phyloP scores from a whole-genome alignment of 352 stramenopile species.

The Pythium rhizo-oryzae region DNA sequence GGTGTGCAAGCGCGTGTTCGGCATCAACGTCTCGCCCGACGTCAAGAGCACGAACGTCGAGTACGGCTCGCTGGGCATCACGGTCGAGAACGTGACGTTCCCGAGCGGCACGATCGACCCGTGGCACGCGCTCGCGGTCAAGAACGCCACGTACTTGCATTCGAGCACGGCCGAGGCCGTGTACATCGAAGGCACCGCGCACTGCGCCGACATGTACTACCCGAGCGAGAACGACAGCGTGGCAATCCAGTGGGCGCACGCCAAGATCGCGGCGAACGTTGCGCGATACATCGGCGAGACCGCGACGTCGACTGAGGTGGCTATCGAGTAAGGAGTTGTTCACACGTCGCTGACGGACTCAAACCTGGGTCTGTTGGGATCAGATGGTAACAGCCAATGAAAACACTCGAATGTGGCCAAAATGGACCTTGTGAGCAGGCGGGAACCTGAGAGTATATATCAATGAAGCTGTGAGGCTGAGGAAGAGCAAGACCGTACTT shows the following conservation, averaged over 20 bases:
- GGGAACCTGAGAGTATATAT: not conserved
- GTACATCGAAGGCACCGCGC: constrained; percentile 81
- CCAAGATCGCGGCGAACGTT: constrained; percentile 59
- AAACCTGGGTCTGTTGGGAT: not conserved
- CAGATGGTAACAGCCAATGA: not conserved
- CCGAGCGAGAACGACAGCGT: constrained; percentile 53
- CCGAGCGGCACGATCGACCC: constrained; percentile 83
- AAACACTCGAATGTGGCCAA: not conserved
- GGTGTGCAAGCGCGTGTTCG: constrained; percentile 85
- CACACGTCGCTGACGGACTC: not conserved
- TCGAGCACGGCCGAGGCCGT: constrained; percentile 57
- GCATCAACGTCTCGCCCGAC: constrained; percentile 65
- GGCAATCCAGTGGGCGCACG: constrained; percentile 66
- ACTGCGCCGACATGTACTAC: constrained; percentile 87
- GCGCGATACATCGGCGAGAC: constrained; percentile 39
- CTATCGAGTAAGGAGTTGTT: constrained; percentile 16
- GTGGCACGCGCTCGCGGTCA: constrained; percentile 81
- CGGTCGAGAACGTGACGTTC: constrained; percentile 82
- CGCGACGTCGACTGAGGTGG: constrained; percentile 8
- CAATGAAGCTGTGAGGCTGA: not conserved
- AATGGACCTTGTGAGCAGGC: not conserved
- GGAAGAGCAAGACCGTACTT: not conserved
- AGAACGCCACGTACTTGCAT: constrained; percentile 66
- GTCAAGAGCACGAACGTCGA: constrained; percentile 66
- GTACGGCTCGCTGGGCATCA: constrained; percentile 77